Evolutionary conservation across 805 yeast genomes (phyloP).

Genomic region (Teunomyces stri): DNA sequence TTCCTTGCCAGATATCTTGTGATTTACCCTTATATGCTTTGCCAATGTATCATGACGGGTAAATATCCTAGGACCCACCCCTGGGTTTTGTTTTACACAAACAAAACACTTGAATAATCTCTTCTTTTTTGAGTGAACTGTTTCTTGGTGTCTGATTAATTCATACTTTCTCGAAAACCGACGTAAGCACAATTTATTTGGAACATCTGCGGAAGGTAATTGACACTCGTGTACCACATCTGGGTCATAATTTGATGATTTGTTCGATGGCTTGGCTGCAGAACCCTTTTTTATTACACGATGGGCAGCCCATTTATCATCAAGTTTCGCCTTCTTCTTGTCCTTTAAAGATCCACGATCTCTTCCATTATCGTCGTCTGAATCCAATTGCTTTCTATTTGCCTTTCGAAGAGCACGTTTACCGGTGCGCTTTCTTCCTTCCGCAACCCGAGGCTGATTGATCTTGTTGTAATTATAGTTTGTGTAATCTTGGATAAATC

Average conservation of each 20-base stretch:
- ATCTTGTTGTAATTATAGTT: constrained; percentile 22
- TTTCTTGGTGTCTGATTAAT: constrained; percentile 91
- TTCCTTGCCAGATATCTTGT: constrained; percentile 45
- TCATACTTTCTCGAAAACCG: constrained; percentile 71
- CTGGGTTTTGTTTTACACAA: constrained; percentile 70
- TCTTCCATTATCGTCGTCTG: background rate
- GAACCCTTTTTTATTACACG: constrained; percentile 24
- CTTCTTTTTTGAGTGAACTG: constrained; percentile 88
- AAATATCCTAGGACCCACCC: constrained; percentile 68
- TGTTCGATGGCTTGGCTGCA: constrained; percentile 20
- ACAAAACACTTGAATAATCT: constrained; percentile 82
- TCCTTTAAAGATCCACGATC: constrained; percentile 8
- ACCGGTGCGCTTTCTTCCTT: background rate
- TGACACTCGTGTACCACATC: constrained; percentile 48
- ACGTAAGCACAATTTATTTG: constrained; percentile 38
- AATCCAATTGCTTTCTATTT: background rate
- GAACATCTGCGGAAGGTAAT: constrained; percentile 43
- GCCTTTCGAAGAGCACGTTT: background rate
- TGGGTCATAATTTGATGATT: constrained; percentile 45
- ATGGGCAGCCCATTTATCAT: constrained; percentile 27
- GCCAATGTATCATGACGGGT: constrained; percentile 93
- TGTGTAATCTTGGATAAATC: constrained; percentile 33
- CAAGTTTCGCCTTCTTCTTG: constrained; percentile 18
- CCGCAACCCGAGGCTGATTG: constrained; percentile 12
- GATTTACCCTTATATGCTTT: constrained; percentile 67